Evolutionary conservation across 2,329 filamentous ascomycete species (phyloP).

Genomic region (Coleophoma cylindrospora): DNA sequence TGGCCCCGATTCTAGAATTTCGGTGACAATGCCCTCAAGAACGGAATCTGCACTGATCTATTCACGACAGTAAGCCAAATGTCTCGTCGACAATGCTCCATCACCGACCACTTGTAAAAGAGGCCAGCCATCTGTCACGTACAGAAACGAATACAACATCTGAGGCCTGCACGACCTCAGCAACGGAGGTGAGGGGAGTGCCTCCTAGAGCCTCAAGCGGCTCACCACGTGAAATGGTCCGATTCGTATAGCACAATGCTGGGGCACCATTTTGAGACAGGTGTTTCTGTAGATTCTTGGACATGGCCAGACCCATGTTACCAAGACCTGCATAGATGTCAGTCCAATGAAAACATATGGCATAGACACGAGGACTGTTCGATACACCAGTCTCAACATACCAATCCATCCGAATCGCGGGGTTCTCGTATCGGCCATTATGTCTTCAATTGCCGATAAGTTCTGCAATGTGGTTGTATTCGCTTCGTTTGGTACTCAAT

Average conservation of each 20-base stretch:
- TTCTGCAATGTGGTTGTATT: neutral
- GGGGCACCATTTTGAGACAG: slow-evolving; percentile 7
- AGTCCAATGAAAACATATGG: neutral
- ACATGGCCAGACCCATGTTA: slow-evolving; percentile 20
- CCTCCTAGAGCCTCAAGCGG: slow-evolving; percentile 30
- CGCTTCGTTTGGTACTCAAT: too few relatives aligned
- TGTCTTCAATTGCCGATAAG: neutral
- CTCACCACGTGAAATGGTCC: slow-evolving; percentile 33
- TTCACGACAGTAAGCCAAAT: neutral
- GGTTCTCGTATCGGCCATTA: neutral
- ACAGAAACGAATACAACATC: slow-evolving; percentile 21
- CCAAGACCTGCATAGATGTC: slow-evolving; percentile 11
- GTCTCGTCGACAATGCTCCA: neutral
- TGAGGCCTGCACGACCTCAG: slow-evolving; percentile 2
- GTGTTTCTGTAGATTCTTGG: slow-evolving; percentile 18
- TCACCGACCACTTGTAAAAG: too few relatives aligned
- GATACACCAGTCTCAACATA: neutral
- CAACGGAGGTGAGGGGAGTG: slow-evolving; percentile 29
- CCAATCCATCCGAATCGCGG: neutral
- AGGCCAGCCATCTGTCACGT: neutral
- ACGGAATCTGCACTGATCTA: slow-evolving; percentile 33
- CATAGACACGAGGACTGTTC: neutral
- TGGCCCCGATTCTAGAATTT: slow-evolving; percentile 14
- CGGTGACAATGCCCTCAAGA: slow-evolving; percentile 24
- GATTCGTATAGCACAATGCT: slow-evolving; percentile 32